Evolutionary conservation across 371 early-diverging fungal genomes (phyloP), one percentile per base, ranked within the genome.

Genomic region (Cokeromyces recurvatus): DNA sequence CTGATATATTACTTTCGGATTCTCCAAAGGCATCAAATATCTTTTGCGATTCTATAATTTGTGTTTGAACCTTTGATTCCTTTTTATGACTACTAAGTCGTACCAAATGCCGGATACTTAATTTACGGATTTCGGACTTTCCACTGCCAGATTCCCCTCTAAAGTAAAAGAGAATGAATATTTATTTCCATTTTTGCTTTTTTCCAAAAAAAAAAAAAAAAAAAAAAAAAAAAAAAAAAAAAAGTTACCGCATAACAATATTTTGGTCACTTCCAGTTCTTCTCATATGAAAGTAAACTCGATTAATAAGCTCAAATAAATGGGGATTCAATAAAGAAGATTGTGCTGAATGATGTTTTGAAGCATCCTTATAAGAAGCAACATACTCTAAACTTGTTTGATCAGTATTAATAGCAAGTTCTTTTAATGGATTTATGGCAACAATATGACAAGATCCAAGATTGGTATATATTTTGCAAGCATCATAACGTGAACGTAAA

Each of bases 131-230:
- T 57, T 90, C 86, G 7, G 90, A 82, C 68, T 94, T 95, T 47
- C 95, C 95, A 37, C 87, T 79, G 32, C 88, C 92, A 20, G 86
- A 73, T 53, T 90, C 91, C 21, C 95, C 95, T 55, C 90, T 90
- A 38, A 53, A 41, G 32, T 29, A 49, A 48, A 62, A 20, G 67
- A 87, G 22, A 43, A 46, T 55, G 77, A 84, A 22, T 66, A 46
- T 17, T n/a, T n/a, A n/a, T n/a, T n/a, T n/a, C n/a, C n/a, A n/a
- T n/a, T n/a, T n/a, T n/a, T n/a, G n/a, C n/a, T n/a, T n/a, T n/a
- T n/a, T n/a, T n/a, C n/a, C n/a, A 69, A 57, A 14, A 77, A 41
- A 16, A 20, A 51, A 38, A 44, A 25, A 38, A 35, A 41, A 24
- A 42, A 38, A 19, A 34, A 32, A 29, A 34, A 24, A 21, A 32